Evolutionary conservation across 139 green algal species (phyloP).

Genomic region (Monoraphidium neglectum): DNA sequence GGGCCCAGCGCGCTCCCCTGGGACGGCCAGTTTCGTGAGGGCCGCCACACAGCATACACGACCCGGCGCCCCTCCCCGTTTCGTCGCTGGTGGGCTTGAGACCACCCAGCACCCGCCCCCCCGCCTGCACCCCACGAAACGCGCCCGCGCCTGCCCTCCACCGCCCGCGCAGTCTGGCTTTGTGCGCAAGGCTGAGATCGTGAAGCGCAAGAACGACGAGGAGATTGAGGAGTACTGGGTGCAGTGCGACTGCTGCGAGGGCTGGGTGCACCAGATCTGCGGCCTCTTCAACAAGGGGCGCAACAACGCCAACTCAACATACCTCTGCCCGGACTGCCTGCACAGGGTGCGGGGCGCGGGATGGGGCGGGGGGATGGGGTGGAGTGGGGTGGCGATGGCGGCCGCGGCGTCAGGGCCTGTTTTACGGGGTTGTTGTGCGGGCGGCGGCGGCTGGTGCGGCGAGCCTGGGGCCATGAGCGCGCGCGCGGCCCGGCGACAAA

Average conservation of each 20-base stretch:
- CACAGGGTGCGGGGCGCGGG: slow-evolving; percentile 33
- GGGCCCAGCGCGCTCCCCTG: too few relatives aligned
- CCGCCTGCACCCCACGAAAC: too few relatives aligned
- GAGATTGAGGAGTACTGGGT: slow-evolving; percentile 96
- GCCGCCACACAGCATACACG: too few relatives aligned
- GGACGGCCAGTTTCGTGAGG: too few relatives aligned
- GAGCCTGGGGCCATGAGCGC: too few relatives aligned
- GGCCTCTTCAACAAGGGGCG: slow-evolving; percentile 96
- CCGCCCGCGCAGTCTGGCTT: slow-evolving; percentile 10
- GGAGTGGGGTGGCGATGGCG: neutral
- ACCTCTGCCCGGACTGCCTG: slow-evolving; percentile 94
- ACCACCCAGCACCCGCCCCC: too few relatives aligned
- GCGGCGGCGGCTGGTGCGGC: too few relatives aligned
- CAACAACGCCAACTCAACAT: slow-evolving; percentile 88
- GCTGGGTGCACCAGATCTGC: slow-evolving; percentile 97
- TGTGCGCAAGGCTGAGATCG: slow-evolving; percentile 63
- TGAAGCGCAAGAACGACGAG: slow-evolving; percentile 95
- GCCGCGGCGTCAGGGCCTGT: neutral
- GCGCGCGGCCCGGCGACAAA: too few relatives aligned
- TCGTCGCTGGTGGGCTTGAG: too few relatives aligned
- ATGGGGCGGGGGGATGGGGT: neutral
- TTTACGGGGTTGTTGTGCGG: too few relatives aligned
- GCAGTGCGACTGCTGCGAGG: slow-evolving; percentile 93
- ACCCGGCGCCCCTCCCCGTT: too few relatives aligned
- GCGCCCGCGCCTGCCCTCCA: too few relatives aligned